Conservation (phyloP, 768 basidiomycete genomes). For the Amanita molliuscula region DNA sequence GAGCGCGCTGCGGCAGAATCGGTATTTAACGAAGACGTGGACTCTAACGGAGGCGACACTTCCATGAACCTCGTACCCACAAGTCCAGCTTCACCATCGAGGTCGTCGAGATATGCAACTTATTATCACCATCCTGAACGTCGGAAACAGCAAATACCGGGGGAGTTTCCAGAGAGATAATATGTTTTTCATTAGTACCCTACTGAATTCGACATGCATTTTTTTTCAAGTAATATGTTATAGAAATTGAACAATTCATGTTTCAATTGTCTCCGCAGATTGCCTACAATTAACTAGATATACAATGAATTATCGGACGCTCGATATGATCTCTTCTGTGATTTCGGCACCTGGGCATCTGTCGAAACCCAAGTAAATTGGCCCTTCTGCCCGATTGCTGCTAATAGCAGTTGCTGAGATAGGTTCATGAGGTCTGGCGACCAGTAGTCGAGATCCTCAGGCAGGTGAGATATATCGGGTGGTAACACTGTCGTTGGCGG, state of each 20-base stretch:
- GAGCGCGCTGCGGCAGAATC: constrained; percentile 20
- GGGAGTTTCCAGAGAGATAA: constrained; percentile 38
- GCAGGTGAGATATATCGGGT: constrained; percentile 22
- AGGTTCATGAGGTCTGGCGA: constrained; percentile 19
- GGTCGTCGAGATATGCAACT: constrained; percentile 56
- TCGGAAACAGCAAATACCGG: constrained; percentile 46
- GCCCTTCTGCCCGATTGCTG: constrained; percentile 19
- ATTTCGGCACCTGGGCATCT: neutral
- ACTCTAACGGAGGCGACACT: constrained; percentile 6
- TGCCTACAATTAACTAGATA: constrained; percentile 20
- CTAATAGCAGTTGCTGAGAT: constrained; percentile 26
- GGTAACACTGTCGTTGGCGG: constrained; percentile 28
- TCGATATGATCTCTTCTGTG: constrained; percentile 15
- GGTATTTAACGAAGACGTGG: constrained; percentile 11
- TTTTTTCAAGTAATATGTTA: neutral
- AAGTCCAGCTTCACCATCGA: constrained; percentile 23
- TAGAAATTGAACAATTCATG: neutral
- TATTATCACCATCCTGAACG: constrained; percentile 85
- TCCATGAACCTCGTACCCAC: constrained; percentile 7
- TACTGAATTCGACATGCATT: neutral
- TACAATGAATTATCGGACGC: constrained; percentile 45
- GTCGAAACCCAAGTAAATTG: constrained; percentile 11
- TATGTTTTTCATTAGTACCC: neutral
- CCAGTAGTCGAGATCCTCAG: constrained; percentile 26
- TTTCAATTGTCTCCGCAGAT: neutral